These are phyloP conservation scores for Fraxinus quadrangulata DNA, from an alignment of 257 asterid species.

Conservation along the genomic window DNA sequence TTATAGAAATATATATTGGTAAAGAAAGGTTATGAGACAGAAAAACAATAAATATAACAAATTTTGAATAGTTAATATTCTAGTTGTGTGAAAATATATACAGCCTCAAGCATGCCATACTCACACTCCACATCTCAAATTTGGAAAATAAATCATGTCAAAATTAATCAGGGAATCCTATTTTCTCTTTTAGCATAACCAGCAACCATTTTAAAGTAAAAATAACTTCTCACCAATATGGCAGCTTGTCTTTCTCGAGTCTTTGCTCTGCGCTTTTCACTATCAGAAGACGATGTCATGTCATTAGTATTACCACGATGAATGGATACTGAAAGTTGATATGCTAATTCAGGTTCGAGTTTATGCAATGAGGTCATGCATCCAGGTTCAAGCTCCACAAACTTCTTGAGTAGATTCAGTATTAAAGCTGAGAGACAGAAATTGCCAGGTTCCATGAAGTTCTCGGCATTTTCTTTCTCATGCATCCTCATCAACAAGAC, in stretches of 20 bases:
- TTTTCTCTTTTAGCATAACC: background rate
- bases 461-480: slow-evolving; percentile 58
- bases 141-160: background rate
- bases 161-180: background rate
- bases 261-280: slow-evolving; percentile 82
- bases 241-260: slow-evolving; percentile 99
- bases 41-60: background rate
- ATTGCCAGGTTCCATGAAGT: slow-evolving; percentile 62
- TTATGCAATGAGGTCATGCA: slow-evolving; percentile 74
- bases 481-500: slow-evolving; percentile 76
- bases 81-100: background rate
- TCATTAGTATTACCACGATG: slow-evolving; percentile 37
- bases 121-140: background rate
- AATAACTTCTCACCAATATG: slow-evolving; percentile 60
- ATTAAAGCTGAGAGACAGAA: slow-evolving; percentile 56
- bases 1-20: background rate
- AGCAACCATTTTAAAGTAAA: background rate
- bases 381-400: slow-evolving; percentile 76
- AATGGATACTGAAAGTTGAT: slow-evolving; percentile 52
- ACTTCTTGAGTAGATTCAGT: slow-evolving; percentile 58
- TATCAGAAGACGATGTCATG: slow-evolving; percentile 48
- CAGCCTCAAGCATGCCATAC: background rate
- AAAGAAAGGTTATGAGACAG: background rate
- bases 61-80: background rate
- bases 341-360: slow-evolving; percentile 75